These are phyloP conservation scores for Phytophthora ohioensis DNA, from an alignment of 352 stramenopile species.

Conservation along the genomic window DNA sequence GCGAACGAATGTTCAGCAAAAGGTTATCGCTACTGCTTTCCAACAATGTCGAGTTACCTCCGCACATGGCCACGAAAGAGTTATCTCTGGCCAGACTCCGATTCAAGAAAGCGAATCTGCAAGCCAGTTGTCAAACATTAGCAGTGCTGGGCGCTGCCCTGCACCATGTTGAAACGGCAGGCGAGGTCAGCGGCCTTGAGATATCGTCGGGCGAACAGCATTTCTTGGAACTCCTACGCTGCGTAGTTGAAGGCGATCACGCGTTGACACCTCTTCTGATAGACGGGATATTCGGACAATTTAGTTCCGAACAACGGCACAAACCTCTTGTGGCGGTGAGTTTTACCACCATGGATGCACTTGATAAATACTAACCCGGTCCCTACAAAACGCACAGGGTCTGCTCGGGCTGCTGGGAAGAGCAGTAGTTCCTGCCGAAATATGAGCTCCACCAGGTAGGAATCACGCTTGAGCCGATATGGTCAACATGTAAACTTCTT, in stretches of 20 bases:
- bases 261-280: slow-evolving; percentile 70
- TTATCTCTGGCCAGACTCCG: slow-evolving; percentile 63
- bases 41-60: slow-evolving; percentile 59
- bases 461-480: not conserved
- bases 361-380: not conserved
- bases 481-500: slow-evolving; percentile 7
- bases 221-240: slow-evolving; percentile 75
- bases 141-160: slow-evolving; percentile 58
- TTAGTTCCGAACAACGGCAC: slow-evolving; percentile 52
- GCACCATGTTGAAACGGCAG: slow-evolving; percentile 52
- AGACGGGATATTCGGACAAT: slow-evolving; percentile 49
- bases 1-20: slow-evolving; percentile 72
- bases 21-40: slow-evolving; percentile 59
- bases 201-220: slow-evolving; percentile 63
- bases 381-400: slow-evolving; percentile 23
- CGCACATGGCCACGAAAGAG: slow-evolving; percentile 68
- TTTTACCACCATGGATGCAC: not conserved
- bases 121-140: slow-evolving; percentile 73
- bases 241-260: slow-evolving; percentile 72
- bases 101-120: slow-evolving; percentile 62
- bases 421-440: slow-evolving; percentile 14
- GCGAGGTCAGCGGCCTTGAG: slow-evolving; percentile 53
- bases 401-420: slow-evolving; percentile 44
- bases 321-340: slow-evolving; percentile 56
- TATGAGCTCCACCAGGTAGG: not conserved